These are phyloP conservation scores for Dovyalis caffra DNA, from an alignment of 345 rosid genomes.

Conservation along the genomic window DNA sequence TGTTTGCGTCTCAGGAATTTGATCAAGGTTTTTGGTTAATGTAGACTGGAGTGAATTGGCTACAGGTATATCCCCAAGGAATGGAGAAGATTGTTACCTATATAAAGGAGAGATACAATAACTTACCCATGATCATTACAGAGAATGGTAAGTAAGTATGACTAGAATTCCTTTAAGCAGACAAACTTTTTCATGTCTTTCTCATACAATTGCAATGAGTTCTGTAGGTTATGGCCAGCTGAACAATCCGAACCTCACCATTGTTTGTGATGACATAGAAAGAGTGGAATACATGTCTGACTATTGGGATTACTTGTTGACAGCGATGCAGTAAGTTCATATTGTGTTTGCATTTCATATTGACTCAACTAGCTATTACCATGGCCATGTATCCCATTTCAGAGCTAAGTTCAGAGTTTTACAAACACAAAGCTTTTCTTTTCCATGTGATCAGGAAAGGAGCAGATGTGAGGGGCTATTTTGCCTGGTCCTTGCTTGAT, in stretches of 20 bases:
- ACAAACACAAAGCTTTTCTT: too few species aligned
- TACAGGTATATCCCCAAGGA: constrained; percentile 43
- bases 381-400: too few species aligned
- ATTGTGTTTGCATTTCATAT: neutral
- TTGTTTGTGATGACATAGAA: constrained; percentile 19
- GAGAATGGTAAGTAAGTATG: constrained; percentile 50
- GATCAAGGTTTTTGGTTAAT: neutral
- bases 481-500: constrained; percentile 10
- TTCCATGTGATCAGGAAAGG: constrained; percentile 8
- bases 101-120: constrained; percentile 43
- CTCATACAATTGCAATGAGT: neutral
- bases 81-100: constrained; percentile 41
- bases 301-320: constrained; percentile 18
- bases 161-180: too few species aligned
- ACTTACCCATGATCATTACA: constrained; percentile 52
- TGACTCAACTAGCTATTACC: too few species aligned
- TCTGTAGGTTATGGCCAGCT: constrained; percentile 27
- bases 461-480: constrained; percentile 17
- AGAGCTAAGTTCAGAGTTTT: too few species aligned
- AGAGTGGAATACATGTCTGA: constrained; percentile 25
- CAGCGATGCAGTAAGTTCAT: constrained; percentile 23
- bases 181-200: neutral
- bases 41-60: constrained; percentile 39
- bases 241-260: constrained; percentile 9
- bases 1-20: neutral